Conservation (phyloP, 495 filamentous ascomycete species). For the Penicillium verhagenii region DNA sequence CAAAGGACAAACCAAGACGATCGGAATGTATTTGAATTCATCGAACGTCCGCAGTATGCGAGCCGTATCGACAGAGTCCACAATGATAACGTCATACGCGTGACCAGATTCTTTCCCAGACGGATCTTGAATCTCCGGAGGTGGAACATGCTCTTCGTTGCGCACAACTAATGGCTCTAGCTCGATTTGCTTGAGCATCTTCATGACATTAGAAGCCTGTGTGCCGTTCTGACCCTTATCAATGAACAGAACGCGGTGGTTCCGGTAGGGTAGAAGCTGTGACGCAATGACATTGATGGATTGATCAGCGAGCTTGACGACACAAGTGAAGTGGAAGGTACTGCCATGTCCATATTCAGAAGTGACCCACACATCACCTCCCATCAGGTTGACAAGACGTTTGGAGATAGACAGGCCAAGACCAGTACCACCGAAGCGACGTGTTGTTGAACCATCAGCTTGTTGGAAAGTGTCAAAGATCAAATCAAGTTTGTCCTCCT, state of each 20-base stretch:
- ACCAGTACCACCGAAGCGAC: constrained; percentile 95
- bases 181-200: constrained; percentile 76
- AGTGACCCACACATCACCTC: constrained; percentile 95
- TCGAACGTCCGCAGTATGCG: constrained; percentile 80
- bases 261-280: constrained; percentile 84
- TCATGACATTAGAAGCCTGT: constrained; percentile 70
- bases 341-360: constrained; percentile 91
- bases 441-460: constrained; percentile 95
- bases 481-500: constrained; percentile 90
- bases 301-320: constrained; percentile 80
- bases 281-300: constrained; percentile 79
- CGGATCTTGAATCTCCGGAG: constrained; percentile 56
- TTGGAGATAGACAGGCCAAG: constrained; percentile 96
- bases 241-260: constrained; percentile 88
- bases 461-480: constrained; percentile 99
- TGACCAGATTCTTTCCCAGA: constrained; percentile 58
- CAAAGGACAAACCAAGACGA: constrained; percentile 87
- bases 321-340: constrained; percentile 96
- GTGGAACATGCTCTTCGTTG: constrained; percentile 58
- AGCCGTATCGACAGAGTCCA: constrained; percentile 90
- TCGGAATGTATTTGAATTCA: constrained; percentile 96
- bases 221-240: constrained; percentile 82
- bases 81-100: constrained; percentile 93
- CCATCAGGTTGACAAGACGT: constrained; percentile 94
- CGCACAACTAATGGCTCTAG: constrained; percentile 80